These are phyloP conservation scores for Mucor irregularis DNA, from an alignment of 371 early-diverging fungal species.

Conservation along the genomic window DNA sequence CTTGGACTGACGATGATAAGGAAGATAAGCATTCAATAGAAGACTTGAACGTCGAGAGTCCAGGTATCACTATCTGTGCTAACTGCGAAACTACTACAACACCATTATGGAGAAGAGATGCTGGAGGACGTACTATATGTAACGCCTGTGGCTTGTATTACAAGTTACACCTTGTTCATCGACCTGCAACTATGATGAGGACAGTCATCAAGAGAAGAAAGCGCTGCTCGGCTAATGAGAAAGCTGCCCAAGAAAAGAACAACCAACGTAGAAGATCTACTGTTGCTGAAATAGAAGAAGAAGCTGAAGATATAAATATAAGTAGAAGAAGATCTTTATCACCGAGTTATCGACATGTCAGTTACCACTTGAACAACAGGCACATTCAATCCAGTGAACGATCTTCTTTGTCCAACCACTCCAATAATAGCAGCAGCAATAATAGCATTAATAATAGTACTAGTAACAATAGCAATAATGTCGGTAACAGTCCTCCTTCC, in stretches of 20 bases:
- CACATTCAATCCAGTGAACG: no score
- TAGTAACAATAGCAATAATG: neutral
- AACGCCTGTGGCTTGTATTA: slow-evolving; percentile 85
- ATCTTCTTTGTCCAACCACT: no score
- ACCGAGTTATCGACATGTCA: slow-evolving; percentile 8
- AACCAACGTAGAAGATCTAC: slow-evolving; percentile 72
- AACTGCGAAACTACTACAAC: slow-evolving; percentile 77
- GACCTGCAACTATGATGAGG: slow-evolving; percentile 58
- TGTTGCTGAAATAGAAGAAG: slow-evolving; percentile 46
- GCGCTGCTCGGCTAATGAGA: slow-evolving; percentile 24
- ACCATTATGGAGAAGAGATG: slow-evolving; percentile 80
- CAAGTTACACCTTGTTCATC: slow-evolving; percentile 65
- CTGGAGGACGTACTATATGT: slow-evolving; percentile 67
- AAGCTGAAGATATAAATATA: slow-evolving; percentile 68
- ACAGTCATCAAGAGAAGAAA: slow-evolving; percentile 60
- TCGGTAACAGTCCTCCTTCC: slow-evolving; percentile 7
- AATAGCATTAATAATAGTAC: neutral
- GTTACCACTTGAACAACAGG: neutral
- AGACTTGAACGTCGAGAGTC: neutral
- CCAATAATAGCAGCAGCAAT: no score
- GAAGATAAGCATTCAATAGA: neutral
- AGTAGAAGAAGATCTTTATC: slow-evolving; percentile 37
- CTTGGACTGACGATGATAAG: slow-evolving; percentile 27
- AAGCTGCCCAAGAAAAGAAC: slow-evolving; percentile 4
- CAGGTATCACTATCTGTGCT: slow-evolving; percentile 48